phyloP scores from a whole-genome alignment of 306 rosid genomes.

The Lotus japonicus region DNA sequence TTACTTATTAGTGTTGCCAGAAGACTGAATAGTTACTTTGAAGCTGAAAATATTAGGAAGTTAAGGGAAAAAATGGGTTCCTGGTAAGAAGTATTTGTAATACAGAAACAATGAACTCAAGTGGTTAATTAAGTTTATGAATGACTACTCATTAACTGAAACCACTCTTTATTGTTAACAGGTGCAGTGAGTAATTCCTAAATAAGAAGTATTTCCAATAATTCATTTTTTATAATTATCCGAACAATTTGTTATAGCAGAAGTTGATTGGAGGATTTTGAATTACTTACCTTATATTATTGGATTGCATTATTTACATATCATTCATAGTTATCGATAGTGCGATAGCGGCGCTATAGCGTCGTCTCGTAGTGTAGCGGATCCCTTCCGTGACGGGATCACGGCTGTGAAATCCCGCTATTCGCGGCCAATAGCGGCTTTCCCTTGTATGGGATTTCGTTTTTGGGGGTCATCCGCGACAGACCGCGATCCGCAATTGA shows the following conservation, averaged over 20 bases:
- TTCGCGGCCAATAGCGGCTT: too few species aligned
- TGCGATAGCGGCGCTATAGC: too few species aligned
- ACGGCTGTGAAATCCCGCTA: too few species aligned
- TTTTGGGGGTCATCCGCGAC: too few species aligned
- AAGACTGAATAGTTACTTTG: not conserved
- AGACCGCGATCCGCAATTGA: too few species aligned
- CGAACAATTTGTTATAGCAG: not conserved
- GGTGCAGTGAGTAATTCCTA: not conserved
- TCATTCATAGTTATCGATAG: too few species aligned
- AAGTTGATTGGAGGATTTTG: constrained; percentile 1
- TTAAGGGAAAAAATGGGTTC: not conserved
- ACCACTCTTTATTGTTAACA: not conserved
- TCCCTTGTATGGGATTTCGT: too few species aligned
- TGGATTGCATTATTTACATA: not conserved
- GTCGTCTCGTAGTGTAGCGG: too few species aligned
- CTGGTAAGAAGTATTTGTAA: not conserved
- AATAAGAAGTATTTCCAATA: not conserved
- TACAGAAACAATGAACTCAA: not conserved
- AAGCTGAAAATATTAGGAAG: not conserved
- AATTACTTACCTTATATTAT: not conserved
- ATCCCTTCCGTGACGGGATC: too few species aligned
- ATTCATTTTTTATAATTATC: not conserved
- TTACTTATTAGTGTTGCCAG: not conserved
- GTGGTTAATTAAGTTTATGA: not conserved
- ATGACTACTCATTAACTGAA: constrained; percentile 3